A percentile compares a stretch with the other conserved stretches of the same genome.
These are phyloP conservation scores for Chlorencoelia australis DNA, from an alignment of 2,329 filamentous ascomycete genomes.

Conservation along the genomic window DNA sequence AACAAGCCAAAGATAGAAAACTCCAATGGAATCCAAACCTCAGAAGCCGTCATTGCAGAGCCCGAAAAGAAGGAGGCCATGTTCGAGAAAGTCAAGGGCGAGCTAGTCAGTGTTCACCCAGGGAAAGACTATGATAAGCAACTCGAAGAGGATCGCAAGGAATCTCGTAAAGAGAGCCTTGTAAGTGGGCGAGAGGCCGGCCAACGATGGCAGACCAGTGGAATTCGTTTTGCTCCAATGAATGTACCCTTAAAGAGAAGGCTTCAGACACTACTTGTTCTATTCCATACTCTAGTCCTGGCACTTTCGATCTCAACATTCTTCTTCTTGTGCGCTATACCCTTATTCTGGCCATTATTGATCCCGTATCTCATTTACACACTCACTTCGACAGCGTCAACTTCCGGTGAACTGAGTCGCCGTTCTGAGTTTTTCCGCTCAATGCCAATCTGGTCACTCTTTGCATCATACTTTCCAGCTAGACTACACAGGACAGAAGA, in stretches of 20 bases:
- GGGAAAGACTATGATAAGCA: conserved; percentile 14
- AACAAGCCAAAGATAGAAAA: conserved; percentile 4
- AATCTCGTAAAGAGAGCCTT: conserved; percentile 15
- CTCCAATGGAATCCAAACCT: neutral
- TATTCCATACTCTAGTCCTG: conserved; percentile 64
- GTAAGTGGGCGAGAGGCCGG: conserved; percentile 25
- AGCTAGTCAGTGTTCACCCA: conserved; percentile 21
- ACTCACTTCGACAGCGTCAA: conserved; percentile 67
- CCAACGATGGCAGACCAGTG: conserved; percentile 27
- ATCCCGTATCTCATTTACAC: conserved; percentile 75
- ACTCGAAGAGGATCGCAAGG: conserved; percentile 7
- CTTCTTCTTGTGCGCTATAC: conserved; percentile 85
- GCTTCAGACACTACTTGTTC: conserved; percentile 67
- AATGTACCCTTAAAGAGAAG: conserved; percentile 62
- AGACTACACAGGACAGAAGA: conserved; percentile 74
- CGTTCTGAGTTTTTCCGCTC: conserved; percentile 67
- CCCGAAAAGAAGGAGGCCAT: conserved; percentile 9
- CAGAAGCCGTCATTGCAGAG: conserved; percentile 6
- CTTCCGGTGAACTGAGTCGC: conserved; percentile 62
- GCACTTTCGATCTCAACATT: conserved; percentile 66
- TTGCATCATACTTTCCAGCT: conserved; percentile 87
- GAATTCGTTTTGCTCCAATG: conserved; percentile 77
- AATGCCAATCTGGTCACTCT: conserved; percentile 73
- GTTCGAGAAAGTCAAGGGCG: conserved; percentile 18
- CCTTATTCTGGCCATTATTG: conserved; percentile 76